Evolutionary conservation across 306 rosid genomes (phyloP), one percentile per base, ranked within the genome.

Genomic region (Trifolium dubium): DNA sequence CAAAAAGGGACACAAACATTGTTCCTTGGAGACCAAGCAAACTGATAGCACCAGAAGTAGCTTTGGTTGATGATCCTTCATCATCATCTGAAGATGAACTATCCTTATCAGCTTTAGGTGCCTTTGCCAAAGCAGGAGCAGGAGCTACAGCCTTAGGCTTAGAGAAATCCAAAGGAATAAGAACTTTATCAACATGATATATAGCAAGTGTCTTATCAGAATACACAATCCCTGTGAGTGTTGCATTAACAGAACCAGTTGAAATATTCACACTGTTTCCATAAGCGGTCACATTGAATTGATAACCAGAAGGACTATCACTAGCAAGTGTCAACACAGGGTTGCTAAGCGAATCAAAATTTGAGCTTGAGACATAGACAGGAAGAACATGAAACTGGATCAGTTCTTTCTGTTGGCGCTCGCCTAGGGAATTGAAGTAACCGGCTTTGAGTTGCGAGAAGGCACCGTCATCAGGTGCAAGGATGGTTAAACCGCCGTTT

Each of bases 251-350:
- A 30, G 78, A 83, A 28, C 96, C 92, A 17, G 84, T 83, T 28
- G 90, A 64, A 12, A 85, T 71, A 73, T 90, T 90, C 67, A 90
- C 92, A 64, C 68, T 75, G 68, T 79, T 88, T 29, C 92, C 90
- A 61, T 83, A 80, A 46, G 92, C 86, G 2, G 89, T 90, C 43
- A 88, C 90, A 71, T 90, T 87, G 8, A 90, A 66, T 19, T 86
- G 90, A 66, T 56, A 81, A 49, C 85, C 83, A 0, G 37, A 64
- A 2, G 86, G 86, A 46, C 79, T 77, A 23, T 81, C 85, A 37
- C 92, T 85, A 2, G 92, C 96, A 14, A 87, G 81, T 43, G 96
- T 86, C 29, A 86, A 17, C 10, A 89, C 81, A 0, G 92, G 90
- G 56, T 90, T 88, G 29, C 89, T 86, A 0, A 90, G 78, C 0